phyloP scores from a whole-genome alignment of 2,329 filamentous ascomycete species.

The Aschersonia sp. region DNA sequence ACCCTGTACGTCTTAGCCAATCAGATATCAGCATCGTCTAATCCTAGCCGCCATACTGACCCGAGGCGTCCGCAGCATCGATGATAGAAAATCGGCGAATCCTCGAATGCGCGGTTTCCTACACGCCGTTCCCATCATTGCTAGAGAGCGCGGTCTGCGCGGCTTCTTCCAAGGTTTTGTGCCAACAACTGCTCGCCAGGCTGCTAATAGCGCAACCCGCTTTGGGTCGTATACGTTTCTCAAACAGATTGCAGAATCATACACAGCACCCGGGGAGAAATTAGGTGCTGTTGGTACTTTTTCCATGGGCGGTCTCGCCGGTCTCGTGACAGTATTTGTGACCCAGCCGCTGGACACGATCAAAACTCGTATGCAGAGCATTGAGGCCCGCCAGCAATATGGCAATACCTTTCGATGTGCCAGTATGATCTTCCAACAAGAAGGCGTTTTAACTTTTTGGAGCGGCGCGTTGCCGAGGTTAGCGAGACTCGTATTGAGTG shows the following conservation, averaged over 20 bases:
- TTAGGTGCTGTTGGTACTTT: slow-evolving; percentile 80
- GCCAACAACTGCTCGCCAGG: slow-evolving; percentile 86
- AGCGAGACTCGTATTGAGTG: slow-evolving; percentile 74
- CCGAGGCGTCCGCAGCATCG: slow-evolving; percentile 44
- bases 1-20: slow-evolving; percentile 43
- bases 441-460: slow-evolving; percentile 86
- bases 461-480: slow-evolving; percentile 79
- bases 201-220: slow-evolving; percentile 82
- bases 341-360: slow-evolving; percentile 74
- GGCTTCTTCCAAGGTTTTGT: slow-evolving; percentile 97
- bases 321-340: slow-evolving; percentile 76
- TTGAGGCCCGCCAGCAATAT: slow-evolving; percentile 68
- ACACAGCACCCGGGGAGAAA: slow-evolving; percentile 89
- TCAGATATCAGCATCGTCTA: neutral
- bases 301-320: slow-evolving; percentile 75
- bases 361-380: slow-evolving; percentile 96
- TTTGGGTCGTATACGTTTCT: slow-evolving; percentile 86
- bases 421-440: slow-evolving; percentile 68
- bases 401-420: slow-evolving; percentile 82
- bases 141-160: slow-evolving; percentile 69
- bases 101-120: slow-evolving; percentile 86
- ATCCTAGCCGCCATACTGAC: neutral
- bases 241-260: slow-evolving; percentile 81
- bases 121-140: slow-evolving; percentile 77
- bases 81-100: slow-evolving; percentile 76